A percentile compares a stretch with the other conserved stretches of the same genome.
These are phyloP conservation scores for Telfairia occidentalis DNA, from an alignment of 331 rosid genomes.

Conservation along the genomic window DNA sequence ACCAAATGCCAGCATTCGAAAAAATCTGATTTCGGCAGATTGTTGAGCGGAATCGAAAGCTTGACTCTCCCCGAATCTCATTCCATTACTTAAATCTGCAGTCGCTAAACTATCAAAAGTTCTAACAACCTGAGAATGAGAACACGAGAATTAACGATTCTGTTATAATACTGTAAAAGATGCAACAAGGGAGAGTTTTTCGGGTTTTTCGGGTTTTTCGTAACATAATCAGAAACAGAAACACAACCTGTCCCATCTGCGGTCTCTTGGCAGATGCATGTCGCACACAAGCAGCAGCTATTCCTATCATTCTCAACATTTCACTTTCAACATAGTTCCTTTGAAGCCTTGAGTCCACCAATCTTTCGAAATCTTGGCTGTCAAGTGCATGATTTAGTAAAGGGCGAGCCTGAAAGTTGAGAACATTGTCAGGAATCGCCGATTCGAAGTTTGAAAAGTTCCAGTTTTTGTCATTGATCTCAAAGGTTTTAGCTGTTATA, in stretches of 20 bases:
- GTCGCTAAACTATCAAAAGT: constrained; percentile 58
- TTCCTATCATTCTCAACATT: constrained; percentile 56
- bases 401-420: constrained; percentile 67
- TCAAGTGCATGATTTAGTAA: constrained; percentile 55
- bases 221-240: background rate
- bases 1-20: constrained; percentile 72
- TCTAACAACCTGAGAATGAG: constrained; percentile 62
- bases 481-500: background rate
- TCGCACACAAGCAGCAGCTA: constrained; percentile 84
- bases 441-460: background rate
- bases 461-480: background rate
- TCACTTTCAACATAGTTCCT: constrained; percentile 55
- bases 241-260: constrained; percentile 78
- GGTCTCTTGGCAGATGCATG: constrained; percentile 76
- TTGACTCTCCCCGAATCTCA: constrained; percentile 75
- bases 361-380: constrained; percentile 34
- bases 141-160: background rate
- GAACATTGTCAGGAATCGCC: background rate
- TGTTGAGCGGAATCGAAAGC: constrained; percentile 50
- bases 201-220: background rate
- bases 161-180: background rate
- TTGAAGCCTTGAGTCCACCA: constrained; percentile 62
- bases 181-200: background rate
- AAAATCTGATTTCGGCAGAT: constrained; percentile 56
- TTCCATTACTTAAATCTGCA: constrained; percentile 71